These are phyloP conservation scores for Phytophthora litchii DNA, from an alignment of 352 stramenopile species.

Conservation along the genomic window DNA sequence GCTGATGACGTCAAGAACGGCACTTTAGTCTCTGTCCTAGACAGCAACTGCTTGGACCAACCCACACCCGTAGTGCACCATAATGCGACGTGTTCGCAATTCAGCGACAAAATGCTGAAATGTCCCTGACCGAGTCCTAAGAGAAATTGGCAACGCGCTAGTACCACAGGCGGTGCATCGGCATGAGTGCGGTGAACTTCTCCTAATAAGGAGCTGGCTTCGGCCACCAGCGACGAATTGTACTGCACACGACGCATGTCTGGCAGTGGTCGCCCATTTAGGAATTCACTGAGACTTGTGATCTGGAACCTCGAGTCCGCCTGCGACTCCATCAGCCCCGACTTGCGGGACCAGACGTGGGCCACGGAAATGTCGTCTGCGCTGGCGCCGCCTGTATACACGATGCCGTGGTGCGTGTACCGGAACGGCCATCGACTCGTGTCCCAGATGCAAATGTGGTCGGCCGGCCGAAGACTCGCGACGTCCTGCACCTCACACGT, in stretches of 20 bases:
- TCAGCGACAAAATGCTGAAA: constrained; percentile 72
- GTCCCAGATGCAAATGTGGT: constrained; percentile 87
- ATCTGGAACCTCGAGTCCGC: constrained; percentile 70
- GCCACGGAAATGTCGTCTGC: constrained; percentile 62
- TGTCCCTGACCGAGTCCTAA: constrained; percentile 69
- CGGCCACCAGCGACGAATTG: constrained; percentile 68
- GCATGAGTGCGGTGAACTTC: constrained; percentile 66
- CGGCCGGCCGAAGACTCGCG: constrained; percentile 51
- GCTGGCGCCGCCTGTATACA: constrained; percentile 48
- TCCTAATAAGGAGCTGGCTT: constrained; percentile 60
- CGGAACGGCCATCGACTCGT: constrained; percentile 75
- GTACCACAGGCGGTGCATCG: constrained; percentile 72
- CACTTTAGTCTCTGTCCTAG: constrained; percentile 51
- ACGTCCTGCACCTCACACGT: constrained; percentile 68
- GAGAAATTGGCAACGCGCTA: constrained; percentile 72
- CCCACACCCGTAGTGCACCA: constrained; percentile 80
- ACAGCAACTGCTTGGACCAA: constrained; percentile 79
- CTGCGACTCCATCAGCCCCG: constrained; percentile 61
- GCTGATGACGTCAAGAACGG: constrained; percentile 45
- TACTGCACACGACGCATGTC: constrained; percentile 82
- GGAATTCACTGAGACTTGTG: constrained; percentile 73
- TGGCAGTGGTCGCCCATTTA: constrained; percentile 56
- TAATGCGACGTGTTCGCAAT: constrained; percentile 78
- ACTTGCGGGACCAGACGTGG: constrained; percentile 74
- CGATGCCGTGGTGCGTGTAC: constrained; percentile 81